Percentiles rank a stretch among this genome's conserved stretches.
These are phyloP conservation scores for Prunus fruticosa DNA, from an alignment of 306 rosid species.

Conservation along the genomic window DNA sequence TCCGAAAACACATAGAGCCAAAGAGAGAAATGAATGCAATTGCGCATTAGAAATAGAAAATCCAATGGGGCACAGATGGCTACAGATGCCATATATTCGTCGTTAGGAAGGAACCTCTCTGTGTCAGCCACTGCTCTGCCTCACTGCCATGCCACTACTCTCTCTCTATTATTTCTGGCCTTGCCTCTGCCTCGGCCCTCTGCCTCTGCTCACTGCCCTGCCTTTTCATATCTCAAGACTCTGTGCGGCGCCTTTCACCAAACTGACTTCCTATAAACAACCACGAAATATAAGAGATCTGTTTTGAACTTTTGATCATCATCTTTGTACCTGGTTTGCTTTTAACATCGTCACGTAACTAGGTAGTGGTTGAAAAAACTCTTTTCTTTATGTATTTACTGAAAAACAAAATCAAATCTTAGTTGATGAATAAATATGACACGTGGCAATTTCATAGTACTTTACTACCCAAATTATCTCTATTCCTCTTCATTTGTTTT, in stretches of 20 bases:
- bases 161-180: background rate
- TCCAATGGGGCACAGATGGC: constrained; percentile 15
- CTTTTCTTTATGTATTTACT: no score
- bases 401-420: no score
- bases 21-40: constrained; percentile 3
- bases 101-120: constrained; percentile 1
- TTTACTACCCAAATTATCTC: no score
- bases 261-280: no score
- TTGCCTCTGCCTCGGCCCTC: background rate
- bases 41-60: constrained; percentile 4
- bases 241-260: no score
- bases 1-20: background rate
- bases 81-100: constrained; percentile 24
- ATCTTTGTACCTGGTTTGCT: no score
- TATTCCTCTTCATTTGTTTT: no score
- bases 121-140: background rate
- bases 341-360: no score
- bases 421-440: no score
- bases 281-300: background rate
- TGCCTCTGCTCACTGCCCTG: background rate
- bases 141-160: background rate
- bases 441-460: no score
- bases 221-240: background rate
- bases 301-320: background rate
- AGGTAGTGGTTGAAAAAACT: no score